Conservation (phyloP, 495 filamentous ascomycete genomes). For the Patellaria atrata region DNA sequence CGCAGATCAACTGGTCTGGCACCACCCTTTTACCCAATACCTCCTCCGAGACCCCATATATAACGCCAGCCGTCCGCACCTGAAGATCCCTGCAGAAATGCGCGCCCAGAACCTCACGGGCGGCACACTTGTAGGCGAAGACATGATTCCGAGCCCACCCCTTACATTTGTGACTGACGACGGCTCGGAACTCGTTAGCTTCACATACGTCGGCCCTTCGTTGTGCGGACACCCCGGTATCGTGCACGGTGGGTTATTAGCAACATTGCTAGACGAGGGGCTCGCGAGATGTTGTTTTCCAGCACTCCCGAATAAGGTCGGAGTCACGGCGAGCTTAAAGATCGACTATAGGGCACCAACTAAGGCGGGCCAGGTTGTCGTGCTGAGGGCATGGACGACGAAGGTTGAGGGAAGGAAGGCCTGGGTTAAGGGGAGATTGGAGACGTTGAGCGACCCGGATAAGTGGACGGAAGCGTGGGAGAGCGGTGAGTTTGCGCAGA, state of each 20-base stretch:
- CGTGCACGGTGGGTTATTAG: slow-evolving; percentile 80
- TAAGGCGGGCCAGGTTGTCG: slow-evolving; percentile 59
- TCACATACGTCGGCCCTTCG: slow-evolving; percentile 66
- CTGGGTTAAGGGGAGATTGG: slow-evolving; percentile 86
- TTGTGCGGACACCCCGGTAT: slow-evolving; percentile 88
- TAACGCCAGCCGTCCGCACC: slow-evolving; percentile 67
- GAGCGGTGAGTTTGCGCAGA: slow-evolving; percentile 8
- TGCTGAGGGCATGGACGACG: slow-evolving; percentile 64
- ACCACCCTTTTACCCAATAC: slow-evolving; percentile 51
- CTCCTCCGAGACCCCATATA: slow-evolving; percentile 55
- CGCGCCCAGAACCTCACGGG: slow-evolving; percentile 66
- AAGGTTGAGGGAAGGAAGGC: slow-evolving; percentile 92
- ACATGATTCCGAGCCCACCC: slow-evolving; percentile 71
- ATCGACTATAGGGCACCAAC: slow-evolving; percentile 78
- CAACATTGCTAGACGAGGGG: slow-evolving; percentile 85
- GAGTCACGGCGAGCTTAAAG: slow-evolving; percentile 79
- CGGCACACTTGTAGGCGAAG: slow-evolving; percentile 61
- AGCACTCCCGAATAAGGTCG: slow-evolving; percentile 76
- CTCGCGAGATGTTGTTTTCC: slow-evolving; percentile 83
- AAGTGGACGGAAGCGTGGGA: slow-evolving; percentile 17
- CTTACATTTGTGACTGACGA: slow-evolving; percentile 54
- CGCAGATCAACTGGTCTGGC: slow-evolving; percentile 58
- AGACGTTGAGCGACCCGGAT: slow-evolving; percentile 54
- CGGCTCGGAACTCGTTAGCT: slow-evolving; percentile 57
- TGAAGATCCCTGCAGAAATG: slow-evolving; percentile 59